Percentiles rank a stretch among this genome's conserved stretches.
Evolutionary conservation across 2,329 filamentous ascomycete species (phyloP).

Genomic region (Lasiodiplodia hormozganensis): DNA sequence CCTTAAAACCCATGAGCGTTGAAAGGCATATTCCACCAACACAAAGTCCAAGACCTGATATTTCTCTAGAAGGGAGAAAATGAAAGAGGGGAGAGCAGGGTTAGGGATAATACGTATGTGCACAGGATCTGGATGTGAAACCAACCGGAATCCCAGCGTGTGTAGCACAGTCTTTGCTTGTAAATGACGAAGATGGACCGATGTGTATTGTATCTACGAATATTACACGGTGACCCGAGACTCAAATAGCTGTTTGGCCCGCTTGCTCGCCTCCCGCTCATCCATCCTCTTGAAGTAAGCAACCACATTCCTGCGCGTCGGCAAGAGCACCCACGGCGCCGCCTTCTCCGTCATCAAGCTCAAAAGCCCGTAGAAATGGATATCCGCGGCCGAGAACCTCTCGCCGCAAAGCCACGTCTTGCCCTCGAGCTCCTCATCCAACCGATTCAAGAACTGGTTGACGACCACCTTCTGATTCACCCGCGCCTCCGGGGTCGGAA

Average conservation of each 20-base stretch:
- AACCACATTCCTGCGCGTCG: background rate
- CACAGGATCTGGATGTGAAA: no score
- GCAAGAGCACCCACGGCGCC: background rate
- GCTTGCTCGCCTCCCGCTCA: background rate
- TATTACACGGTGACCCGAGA: background rate
- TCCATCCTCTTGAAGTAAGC: conserved; percentile 10
- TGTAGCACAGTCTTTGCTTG: no score
- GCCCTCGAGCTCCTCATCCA: conserved; percentile 9
- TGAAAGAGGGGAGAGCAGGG: no score
- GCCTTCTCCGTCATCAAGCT: background rate
- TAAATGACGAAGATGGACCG: no score
- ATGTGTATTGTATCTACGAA: no score
- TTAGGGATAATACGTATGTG: no score
- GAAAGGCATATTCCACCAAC: no score
- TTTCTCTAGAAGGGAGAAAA: no score
- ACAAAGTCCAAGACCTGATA: no score
- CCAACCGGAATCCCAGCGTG: no score
- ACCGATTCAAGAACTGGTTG: background rate
- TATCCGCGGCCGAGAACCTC: background rate
- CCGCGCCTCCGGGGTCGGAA: background rate
- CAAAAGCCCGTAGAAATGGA: background rate
- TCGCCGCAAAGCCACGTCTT: conserved; percentile 9
- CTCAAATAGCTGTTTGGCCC: background rate
- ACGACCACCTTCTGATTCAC: background rate
- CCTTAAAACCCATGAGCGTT: no score